Base-by-base conservation (phyloP, 2,329 filamentous ascomycete species). In the Sclerotiophoma versabilis region DNA sequence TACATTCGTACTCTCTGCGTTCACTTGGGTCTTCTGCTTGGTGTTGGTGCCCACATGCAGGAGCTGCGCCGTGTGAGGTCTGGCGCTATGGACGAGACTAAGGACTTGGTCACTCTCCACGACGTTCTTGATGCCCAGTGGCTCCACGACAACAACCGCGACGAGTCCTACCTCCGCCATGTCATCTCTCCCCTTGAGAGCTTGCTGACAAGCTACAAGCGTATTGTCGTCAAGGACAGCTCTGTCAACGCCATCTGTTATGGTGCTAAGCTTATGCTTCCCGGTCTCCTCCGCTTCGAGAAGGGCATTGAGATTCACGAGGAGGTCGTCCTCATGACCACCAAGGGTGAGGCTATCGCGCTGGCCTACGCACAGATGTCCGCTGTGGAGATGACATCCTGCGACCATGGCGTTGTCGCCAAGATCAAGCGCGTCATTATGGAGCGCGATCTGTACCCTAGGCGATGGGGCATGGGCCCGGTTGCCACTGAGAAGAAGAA, bases 391-490 rank as follows among this genome's bases (percentile, higher is more conserved):
- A 91, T 99, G 79, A 92, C 92, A 25, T 93, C 92, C 27, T 98
- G 95, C 79, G 93, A 98, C 75, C 95, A 99, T 79, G 95, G 95
- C 69, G 92, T 97, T 54, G 93, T 98, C 55, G 95, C 95, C 68
- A 98, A 97, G 84, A 92, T 99, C 76, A 99, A 99, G 88, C 89
- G 95, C 70, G 96, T 93, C 79, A 99, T 99, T 78, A 99, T 99
- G 95, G 95, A 99, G 84, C 91, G 95, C 70, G 95, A 98, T 76
- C 84, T 98, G 55, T 99, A 99, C 84, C 95, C 95, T 61, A 86
- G 92, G 76, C 84, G 93, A 83, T 99, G 95, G 95, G 95, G 95
- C 64, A 86, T 98, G 73, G 95, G 95, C 59, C 93, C 95, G 47
- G 88, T 93, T 57, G 95, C 95, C 43, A 80, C 89, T 42, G 92